Evolutionary conservation across 2,329 filamentous ascomycete species (phyloP).

Genomic region (Periglandula ipomoeae): DNA sequence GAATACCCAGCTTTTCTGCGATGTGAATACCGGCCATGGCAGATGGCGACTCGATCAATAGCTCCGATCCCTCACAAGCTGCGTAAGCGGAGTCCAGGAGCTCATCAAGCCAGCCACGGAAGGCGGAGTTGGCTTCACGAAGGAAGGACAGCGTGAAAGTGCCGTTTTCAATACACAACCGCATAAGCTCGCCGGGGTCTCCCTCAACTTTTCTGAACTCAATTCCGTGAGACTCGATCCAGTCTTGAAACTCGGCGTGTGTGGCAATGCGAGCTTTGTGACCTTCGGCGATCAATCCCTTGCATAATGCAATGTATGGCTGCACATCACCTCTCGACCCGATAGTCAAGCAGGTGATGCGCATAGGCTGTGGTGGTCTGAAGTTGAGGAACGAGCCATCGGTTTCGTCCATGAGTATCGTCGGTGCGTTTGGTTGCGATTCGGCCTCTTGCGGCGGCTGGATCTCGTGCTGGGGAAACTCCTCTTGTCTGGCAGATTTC

Average conservation of each 20-base stretch:
- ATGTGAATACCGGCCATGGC: conserved; percentile 98
- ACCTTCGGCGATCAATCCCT: conserved; percentile 78
- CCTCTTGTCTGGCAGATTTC: conserved; percentile 58
- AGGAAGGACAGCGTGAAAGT: conserved; percentile 94
- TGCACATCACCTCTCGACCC: conserved; percentile 94
- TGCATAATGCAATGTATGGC: conserved; percentile 93
- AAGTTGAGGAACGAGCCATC: conserved; percentile 84
- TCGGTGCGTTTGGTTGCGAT: conserved; percentile 48
- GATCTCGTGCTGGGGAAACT: conserved; percentile 41
- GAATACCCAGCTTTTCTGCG: conserved; percentile 82
- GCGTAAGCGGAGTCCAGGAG: conserved; percentile 72
- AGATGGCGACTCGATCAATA: conserved; percentile 90
- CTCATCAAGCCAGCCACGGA: conserved; percentile 91
- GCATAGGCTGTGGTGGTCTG: conserved; percentile 71
- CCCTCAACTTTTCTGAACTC: conserved; percentile 84
- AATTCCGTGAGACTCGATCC: conserved; percentile 89
- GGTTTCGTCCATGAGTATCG: conserved; percentile 83
- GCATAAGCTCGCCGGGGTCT: conserved; percentile 90
- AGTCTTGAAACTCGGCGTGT: conserved; percentile 78
- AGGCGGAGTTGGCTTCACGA: conserved; percentile 75
- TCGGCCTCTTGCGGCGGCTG: conserved; percentile 38
- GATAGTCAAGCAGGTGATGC: conserved; percentile 89
- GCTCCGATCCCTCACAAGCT: conserved; percentile 77
- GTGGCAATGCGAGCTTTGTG: conserved; percentile 84
- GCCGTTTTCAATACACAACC: conserved; percentile 90